Evolutionary conservation across 2,329 filamentous ascomycete genomes (phyloP).

Genomic region (Fusarium virguliforme): DNA sequence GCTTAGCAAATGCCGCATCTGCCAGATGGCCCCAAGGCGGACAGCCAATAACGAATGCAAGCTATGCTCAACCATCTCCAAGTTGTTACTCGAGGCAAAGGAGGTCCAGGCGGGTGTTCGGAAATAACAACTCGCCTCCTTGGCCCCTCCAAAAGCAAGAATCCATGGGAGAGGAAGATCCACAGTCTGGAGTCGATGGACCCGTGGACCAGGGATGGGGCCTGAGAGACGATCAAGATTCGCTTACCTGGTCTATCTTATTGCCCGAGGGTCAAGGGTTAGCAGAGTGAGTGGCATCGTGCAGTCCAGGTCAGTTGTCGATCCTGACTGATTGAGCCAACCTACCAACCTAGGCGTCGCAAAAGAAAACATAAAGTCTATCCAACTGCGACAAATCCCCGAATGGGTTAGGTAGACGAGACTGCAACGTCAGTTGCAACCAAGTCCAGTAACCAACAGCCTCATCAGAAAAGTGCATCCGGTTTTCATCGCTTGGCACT

Average conservation of each 20-base stretch:
- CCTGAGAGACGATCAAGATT: not conserved
- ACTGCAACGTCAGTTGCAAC: conserved; percentile 5
- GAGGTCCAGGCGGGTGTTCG: not conserved
- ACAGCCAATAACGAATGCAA: not conserved
- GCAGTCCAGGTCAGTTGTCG: not conserved
- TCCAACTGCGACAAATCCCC: conserved; percentile 4
- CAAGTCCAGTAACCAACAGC: conserved; percentile 12
- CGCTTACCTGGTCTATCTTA: not conserved
- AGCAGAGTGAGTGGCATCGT: not conserved
- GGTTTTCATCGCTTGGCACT: conserved; percentile 21
- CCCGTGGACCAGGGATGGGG: conserved; percentile 1
- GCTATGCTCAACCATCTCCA: not conserved
- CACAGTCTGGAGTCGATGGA: not conserved
- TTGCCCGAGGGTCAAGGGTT: not conserved
- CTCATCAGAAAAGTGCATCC: conserved; percentile 12
- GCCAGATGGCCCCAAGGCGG: not conserved
- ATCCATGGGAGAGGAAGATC: not conserved
- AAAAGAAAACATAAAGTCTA: conserved; percentile 22
- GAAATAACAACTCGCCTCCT: not conserved
- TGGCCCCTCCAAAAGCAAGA: not conserved
- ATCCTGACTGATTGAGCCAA: conserved; percentile 6
- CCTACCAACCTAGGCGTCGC: conserved; percentile 7
- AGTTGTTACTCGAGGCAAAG: not conserved
- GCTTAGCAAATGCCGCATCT: not conserved
- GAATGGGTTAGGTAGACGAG: conserved; percentile 8